phyloP scores from a whole-genome alignment of 306 rosid species.

The Inga oerstediana region DNA sequence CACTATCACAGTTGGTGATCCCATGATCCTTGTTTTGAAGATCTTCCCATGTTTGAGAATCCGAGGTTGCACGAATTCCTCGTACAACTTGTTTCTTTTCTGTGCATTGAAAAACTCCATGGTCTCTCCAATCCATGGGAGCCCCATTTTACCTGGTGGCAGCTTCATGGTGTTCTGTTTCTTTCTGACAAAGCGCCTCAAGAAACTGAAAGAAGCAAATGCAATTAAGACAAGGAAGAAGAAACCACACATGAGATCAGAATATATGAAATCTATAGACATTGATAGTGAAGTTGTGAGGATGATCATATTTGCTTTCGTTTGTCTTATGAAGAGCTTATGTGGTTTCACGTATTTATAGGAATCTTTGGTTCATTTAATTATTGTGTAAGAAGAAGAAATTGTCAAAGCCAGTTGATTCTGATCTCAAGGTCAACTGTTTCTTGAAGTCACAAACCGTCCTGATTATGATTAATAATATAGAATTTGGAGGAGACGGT shows the following conservation, averaged over 20 bases:
- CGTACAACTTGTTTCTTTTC: slow-evolving; percentile 54
- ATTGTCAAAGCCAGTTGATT: slow-evolving; percentile 30
- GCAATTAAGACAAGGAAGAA: slow-evolving; percentile 43
- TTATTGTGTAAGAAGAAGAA: background rate
- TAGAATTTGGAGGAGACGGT: slow-evolving; percentile 26
- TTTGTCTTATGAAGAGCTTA: slow-evolving; percentile 21
- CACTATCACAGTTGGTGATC: slow-evolving; percentile 77
- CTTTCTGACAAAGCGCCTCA: slow-evolving; percentile 35
- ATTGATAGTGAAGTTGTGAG: slow-evolving; percentile 11
- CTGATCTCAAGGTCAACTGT: slow-evolving; percentile 39
- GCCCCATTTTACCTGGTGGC: slow-evolving; percentile 81
- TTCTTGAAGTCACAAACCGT: slow-evolving; percentile 35
- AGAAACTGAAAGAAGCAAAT: slow-evolving; percentile 35
- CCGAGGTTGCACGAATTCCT: slow-evolving; percentile 62
- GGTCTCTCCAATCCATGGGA: slow-evolving; percentile 86
- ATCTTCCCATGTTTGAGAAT: slow-evolving; percentile 57
- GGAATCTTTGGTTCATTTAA: slow-evolving; percentile 11
- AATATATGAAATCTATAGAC: slow-evolving; percentile 28
- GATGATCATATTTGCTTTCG: background rate
- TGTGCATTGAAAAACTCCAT: slow-evolving; percentile 78
- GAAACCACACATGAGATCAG: slow-evolving; percentile 32
- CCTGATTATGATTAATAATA: background rate
- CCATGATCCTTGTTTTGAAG: slow-evolving; percentile 83
- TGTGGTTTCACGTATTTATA: slow-evolving; percentile 33
- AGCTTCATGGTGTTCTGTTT: slow-evolving; percentile 29